phyloP scores from a whole-genome alignment of 352 stramenopile genomes.

The Globisporangium solare region DNA sequence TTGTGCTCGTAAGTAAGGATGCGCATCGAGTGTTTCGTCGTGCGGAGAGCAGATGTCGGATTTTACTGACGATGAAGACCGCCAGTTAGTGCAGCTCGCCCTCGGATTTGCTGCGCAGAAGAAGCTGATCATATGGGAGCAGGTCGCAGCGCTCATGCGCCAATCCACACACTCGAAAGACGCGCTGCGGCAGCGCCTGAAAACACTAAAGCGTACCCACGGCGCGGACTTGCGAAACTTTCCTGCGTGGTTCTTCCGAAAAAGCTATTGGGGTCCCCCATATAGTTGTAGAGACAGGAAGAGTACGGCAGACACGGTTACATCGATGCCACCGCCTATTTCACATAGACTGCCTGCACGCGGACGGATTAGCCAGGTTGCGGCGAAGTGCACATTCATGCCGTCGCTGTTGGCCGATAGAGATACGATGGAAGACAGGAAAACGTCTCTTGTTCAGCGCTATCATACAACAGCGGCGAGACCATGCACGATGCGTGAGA shows the following conservation, averaged over 20 bases:
- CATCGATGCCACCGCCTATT: no score
- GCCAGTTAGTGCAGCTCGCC: conserved; percentile 47
- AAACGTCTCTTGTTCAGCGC: no score
- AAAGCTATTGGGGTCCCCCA: not conserved
- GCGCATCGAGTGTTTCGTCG: no score
- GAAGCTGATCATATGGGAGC: conserved; percentile 27
- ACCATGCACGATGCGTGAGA: no score
- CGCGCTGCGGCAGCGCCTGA: conserved; percentile 40
- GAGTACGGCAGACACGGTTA: no score
- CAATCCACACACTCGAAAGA: conserved; percentile 26
- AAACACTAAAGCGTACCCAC: conserved; percentile 53
- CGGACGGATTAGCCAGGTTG: no score
- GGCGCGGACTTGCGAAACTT: conserved; percentile 26
- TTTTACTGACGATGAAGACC: conserved; percentile 53
- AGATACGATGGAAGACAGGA: no score
- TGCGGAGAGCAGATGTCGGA: conserved; percentile 28
- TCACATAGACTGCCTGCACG: no score
- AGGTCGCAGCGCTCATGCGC: conserved; percentile 25
- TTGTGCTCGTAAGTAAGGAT: not conserved
- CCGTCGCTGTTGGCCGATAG: no score
- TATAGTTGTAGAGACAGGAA: no score
- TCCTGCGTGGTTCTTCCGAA: conserved; percentile 37
- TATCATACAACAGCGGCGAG: no score
- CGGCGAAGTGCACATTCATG: no score
- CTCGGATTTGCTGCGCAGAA: conserved; percentile 8